Percentiles rank a stretch among this genome's conserved stretches.
These are phyloP conservation scores for Kluyveromyces siamensis DNA, from an alignment of 805 yeast species.

Conservation along the genomic window DNA sequence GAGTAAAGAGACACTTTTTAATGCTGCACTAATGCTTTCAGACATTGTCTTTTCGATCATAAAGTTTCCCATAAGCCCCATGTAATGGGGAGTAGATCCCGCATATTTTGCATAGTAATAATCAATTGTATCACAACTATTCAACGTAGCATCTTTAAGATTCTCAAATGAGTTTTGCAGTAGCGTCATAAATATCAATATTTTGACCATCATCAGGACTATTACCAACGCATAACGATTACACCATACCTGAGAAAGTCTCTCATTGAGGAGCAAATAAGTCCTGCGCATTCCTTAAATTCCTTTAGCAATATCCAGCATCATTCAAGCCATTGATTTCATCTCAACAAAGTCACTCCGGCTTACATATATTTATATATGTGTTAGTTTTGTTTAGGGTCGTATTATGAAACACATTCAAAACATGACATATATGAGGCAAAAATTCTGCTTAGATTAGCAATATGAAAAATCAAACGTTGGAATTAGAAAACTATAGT, in stretches of 20 bases:
- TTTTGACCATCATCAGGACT: conserved; percentile 48
- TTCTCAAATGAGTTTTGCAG: conserved; percentile 35
- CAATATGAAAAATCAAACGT: not conserved
- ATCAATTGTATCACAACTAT: conserved; percentile 43
- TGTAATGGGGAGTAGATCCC: conserved; percentile 45
- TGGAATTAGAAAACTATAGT: not conserved
- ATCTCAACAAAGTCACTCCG: too few species aligned
- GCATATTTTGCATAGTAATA: conserved; percentile 23
- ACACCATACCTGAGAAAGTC: conserved; percentile 56
- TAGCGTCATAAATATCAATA: conserved; percentile 46
- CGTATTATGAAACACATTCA: not conserved
- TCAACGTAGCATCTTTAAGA: conserved; percentile 31
- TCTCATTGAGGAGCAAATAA: conserved; percentile 43
- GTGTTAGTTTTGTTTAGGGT: not conserved
- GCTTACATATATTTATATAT: too few species aligned
- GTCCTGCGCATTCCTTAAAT: conserved; percentile 2
- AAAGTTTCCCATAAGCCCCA: conserved; percentile 46
- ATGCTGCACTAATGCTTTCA: conserved; percentile 39
- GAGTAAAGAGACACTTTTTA: conserved; percentile 35
- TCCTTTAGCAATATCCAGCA: not conserved
- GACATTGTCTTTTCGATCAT: conserved; percentile 40
- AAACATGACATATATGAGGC: not conserved
- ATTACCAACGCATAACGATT: conserved; percentile 54
- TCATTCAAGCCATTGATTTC: too few species aligned
- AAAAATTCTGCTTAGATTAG: not conserved